Evolutionary conservation across 2,329 filamentous ascomycete genomes (phyloP).

Genomic region (Beauveria sp.): DNA sequence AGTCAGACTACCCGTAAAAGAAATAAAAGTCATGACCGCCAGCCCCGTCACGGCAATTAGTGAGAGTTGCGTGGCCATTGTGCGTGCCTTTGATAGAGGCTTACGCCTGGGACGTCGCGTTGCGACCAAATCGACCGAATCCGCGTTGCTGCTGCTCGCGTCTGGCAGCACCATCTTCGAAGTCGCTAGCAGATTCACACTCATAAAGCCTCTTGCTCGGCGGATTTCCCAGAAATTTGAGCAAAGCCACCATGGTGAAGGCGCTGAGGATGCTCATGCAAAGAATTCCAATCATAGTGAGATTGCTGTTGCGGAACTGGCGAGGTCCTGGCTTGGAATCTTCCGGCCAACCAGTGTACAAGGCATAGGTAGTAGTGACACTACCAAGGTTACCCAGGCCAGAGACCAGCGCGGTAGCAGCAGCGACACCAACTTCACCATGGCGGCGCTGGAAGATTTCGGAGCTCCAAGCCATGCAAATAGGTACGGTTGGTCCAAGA

Average conservation of each 20-base stretch:
- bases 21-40: constrained; percentile 9
- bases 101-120: constrained; percentile 21
- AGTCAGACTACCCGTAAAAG: constrained; percentile 29
- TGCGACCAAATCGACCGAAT: constrained; percentile 37
- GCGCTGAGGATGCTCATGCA: constrained; percentile 68
- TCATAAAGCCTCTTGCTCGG: constrained; percentile 38
- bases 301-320: constrained; percentile 75
- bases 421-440: constrained; percentile 83
- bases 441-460: constrained; percentile 86
- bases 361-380: constrained; percentile 79
- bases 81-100: constrained; percentile 10
- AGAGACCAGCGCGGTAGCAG: constrained; percentile 77
- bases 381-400: constrained; percentile 81
- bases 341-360: constrained; percentile 79
- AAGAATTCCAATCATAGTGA: constrained; percentile 82
- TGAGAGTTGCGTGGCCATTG: constrained; percentile 20
- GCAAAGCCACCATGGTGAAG: constrained; percentile 57
- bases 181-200: constrained; percentile 33
- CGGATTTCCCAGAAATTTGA: constrained; percentile 51
- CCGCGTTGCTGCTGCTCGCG: constrained; percentile 51
- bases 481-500: constrained; percentile 81
- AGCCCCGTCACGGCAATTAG: constrained; percentile 17
- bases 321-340: constrained; percentile 61
- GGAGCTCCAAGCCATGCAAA: constrained; percentile 89
- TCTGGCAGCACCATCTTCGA: constrained; percentile 53